Conservation (phyloP, 2,329 filamentous ascomycete species). For the Exophiala mesophila region DNA sequence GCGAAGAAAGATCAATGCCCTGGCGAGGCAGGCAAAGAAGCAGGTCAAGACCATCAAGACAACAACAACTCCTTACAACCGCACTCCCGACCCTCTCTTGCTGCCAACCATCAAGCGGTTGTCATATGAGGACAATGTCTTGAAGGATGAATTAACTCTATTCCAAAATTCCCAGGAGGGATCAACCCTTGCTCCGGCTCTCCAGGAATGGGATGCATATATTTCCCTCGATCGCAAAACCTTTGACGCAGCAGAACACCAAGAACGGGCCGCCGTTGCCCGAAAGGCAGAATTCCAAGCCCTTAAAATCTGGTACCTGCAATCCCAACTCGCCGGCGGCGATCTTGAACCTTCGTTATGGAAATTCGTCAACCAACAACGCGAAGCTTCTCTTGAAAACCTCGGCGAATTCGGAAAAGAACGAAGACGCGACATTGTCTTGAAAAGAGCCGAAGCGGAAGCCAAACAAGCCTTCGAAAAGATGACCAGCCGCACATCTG, state of each 20-base stretch:
- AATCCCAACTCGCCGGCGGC: not conserved
- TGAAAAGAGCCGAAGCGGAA: slow-evolving; percentile 9
- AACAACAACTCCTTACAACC: slow-evolving; percentile 8
- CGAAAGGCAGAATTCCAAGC: slow-evolving; percentile 13
- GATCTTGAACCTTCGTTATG: slow-evolving; percentile 7
- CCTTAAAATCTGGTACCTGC: slow-evolving; percentile 1
- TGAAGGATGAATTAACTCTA: slow-evolving; percentile 7
- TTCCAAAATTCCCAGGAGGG: slow-evolving; percentile 4
- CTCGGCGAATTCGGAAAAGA: slow-evolving; percentile 2
- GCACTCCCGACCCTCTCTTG: slow-evolving; percentile 10
- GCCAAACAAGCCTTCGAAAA: slow-evolving; percentile 3
- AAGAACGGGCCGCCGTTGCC: slow-evolving; percentile 2
- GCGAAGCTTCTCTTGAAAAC: slow-evolving; percentile 7
- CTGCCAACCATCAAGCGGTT: slow-evolving; percentile 14
- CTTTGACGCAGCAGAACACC: slow-evolving; percentile 3
- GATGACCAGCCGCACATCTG: too few species aligned
- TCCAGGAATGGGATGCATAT: slow-evolving; percentile 8
- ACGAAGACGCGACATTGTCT: not conserved
- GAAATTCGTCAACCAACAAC: slow-evolving; percentile 10
- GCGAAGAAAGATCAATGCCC: slow-evolving; percentile 14
- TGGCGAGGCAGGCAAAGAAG: slow-evolving; percentile 14
- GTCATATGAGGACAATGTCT: slow-evolving; percentile 16
- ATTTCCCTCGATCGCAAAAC: slow-evolving; percentile 7
- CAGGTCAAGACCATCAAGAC: slow-evolving; percentile 26
- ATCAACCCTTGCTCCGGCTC: slow-evolving; percentile 1